Evolutionary conservation across 2,329 filamentous ascomycete genomes (phyloP).

Genomic region (Paecilomyces dactylethromorphus): DNA sequence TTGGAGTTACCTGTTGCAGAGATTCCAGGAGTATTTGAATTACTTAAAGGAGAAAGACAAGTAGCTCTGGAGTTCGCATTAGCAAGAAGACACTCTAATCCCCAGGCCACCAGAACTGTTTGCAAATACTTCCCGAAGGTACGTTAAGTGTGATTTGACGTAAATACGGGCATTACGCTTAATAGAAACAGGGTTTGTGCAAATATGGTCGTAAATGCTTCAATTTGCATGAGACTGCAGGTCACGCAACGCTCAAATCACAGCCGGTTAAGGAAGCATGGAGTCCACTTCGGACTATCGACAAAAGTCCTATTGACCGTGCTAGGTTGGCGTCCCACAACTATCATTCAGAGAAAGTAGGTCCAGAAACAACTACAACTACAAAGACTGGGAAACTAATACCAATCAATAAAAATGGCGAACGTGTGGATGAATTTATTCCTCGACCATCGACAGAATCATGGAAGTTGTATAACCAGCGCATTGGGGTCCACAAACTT

Average conservation of each 20-base stretch:
- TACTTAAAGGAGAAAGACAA: slow-evolving; percentile 1
- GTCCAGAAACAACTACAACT: neutral
- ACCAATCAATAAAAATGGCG: slow-evolving; percentile 40
- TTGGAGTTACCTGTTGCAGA: slow-evolving; percentile 48
- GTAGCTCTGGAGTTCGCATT: slow-evolving; percentile 1
- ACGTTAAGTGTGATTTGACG: neutral
- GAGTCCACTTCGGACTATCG: slow-evolving; percentile 6
- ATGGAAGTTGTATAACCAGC: slow-evolving; percentile 33
- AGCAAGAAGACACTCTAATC: neutral
- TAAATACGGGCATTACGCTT: neutral
- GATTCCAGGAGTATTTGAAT: slow-evolving; percentile 48
- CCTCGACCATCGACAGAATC: slow-evolving; percentile 30
- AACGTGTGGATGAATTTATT: slow-evolving; percentile 43
- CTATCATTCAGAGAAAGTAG: neutral
- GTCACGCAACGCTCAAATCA: slow-evolving; percentile 10
- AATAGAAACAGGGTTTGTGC: slow-evolving; percentile 20
- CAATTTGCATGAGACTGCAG: slow-evolving; percentile 23
- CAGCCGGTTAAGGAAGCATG: slow-evolving; percentile 16
- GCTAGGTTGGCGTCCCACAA: neutral
- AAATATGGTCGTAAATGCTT: slow-evolving; percentile 23
- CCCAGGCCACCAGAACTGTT: slow-evolving; percentile 6
- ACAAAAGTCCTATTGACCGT: neutral
- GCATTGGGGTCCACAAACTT: slow-evolving; percentile 34
- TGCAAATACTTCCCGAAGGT: slow-evolving; percentile 31
- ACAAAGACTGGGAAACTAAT: slow-evolving; percentile 25